Percentiles rank a stretch among this genome's conserved stretches.
phyloP scores from a whole-genome alignment of 352 stramenopile species.

The Globisporangium radiosum region DNA sequence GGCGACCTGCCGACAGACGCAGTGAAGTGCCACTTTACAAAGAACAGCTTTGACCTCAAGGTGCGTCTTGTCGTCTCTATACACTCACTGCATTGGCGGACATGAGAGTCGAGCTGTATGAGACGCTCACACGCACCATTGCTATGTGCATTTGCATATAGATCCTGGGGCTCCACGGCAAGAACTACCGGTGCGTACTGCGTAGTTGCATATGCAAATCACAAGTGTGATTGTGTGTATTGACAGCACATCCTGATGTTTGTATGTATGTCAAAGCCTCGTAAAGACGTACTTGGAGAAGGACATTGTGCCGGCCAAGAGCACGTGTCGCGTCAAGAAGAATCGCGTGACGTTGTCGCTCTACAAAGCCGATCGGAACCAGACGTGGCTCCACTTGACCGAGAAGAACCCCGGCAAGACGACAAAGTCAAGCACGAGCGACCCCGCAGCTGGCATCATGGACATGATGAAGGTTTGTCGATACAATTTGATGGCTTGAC shows the following conservation, averaged over 20 bases:
- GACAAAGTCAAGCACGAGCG: slow-evolving; percentile 37
- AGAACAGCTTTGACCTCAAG: slow-evolving; percentile 82
- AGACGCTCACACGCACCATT: too few species aligned
- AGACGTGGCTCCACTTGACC: slow-evolving; percentile 76
- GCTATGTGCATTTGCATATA: slow-evolving; percentile 5
- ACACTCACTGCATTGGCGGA: neutral
- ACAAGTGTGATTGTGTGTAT: neutral
- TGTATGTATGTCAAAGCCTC: slow-evolving; percentile 21
- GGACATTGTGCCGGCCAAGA: slow-evolving; percentile 69
- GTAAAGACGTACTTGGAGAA: slow-evolving; percentile 80
- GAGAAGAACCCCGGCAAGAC: slow-evolving; percentile 70
- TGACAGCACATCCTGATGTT: too few species aligned
- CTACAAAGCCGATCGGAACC: slow-evolving; percentile 70
- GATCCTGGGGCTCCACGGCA: slow-evolving; percentile 59
- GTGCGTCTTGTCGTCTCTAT: slow-evolving; percentile 11
- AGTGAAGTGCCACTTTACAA: slow-evolving; percentile 72
- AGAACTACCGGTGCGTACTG: slow-evolving; percentile 52
- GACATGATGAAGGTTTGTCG: slow-evolving; percentile 85
- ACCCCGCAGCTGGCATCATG: slow-evolving; percentile 82
- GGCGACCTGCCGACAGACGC: slow-evolving; percentile 64
- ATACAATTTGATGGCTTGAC: too few species aligned
- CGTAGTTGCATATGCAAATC: neutral
- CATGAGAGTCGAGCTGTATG: too few species aligned
- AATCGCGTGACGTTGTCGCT: slow-evolving; percentile 79
- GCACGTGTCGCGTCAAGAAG: slow-evolving; percentile 78